Evolutionary conservation across 2,329 filamentous ascomycete genomes (phyloP).

Genomic region (Tolypocladium inflatum): DNA sequence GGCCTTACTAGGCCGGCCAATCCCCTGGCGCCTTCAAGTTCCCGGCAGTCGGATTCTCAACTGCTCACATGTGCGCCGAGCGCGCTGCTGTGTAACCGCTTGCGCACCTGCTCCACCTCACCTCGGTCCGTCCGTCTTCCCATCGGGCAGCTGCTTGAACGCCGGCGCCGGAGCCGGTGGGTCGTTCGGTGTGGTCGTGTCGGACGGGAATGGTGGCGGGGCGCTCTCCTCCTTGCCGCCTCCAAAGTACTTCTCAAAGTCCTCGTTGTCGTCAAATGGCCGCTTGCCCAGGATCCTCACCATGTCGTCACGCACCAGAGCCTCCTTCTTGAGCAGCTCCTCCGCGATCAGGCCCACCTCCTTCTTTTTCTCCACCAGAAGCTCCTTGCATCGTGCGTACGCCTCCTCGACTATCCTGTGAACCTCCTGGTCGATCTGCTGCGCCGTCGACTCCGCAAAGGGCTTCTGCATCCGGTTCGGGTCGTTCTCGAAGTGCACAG

Average conservation of each 20-base stretch:
- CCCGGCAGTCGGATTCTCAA: background rate
- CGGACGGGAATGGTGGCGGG: constrained; percentile 44
- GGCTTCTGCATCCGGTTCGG: constrained; percentile 83
- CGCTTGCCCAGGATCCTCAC: constrained; percentile 76
- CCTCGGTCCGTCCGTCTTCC: constrained; percentile 4
- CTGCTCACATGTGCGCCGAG: background rate
- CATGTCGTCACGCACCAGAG: constrained; percentile 86
- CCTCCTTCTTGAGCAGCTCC: constrained; percentile 85
- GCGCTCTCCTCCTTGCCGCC: constrained; percentile 46
- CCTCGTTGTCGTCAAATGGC: constrained; percentile 72
- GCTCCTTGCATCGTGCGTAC: constrained; percentile 79
- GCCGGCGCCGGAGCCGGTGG: constrained; percentile 28
- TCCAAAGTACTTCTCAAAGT: constrained; percentile 92
- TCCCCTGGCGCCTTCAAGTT: constrained; percentile 1
- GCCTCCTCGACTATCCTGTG: constrained; percentile 85
- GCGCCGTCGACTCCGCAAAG: constrained; percentile 88
- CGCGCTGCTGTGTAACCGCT: background rate
- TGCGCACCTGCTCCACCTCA: constrained; percentile 1
- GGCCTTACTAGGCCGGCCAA: background rate
- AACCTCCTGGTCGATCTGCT: constrained; percentile 86
- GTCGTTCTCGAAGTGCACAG: constrained; percentile 81
- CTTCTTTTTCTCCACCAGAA: constrained; percentile 76
- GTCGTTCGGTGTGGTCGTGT: constrained; percentile 29
- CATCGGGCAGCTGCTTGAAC: constrained; percentile 20
- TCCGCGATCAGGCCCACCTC: constrained; percentile 87